Conservation (phyloP, 2,329 filamentous ascomycete genomes). For the Trichoderma sp. region DNA sequence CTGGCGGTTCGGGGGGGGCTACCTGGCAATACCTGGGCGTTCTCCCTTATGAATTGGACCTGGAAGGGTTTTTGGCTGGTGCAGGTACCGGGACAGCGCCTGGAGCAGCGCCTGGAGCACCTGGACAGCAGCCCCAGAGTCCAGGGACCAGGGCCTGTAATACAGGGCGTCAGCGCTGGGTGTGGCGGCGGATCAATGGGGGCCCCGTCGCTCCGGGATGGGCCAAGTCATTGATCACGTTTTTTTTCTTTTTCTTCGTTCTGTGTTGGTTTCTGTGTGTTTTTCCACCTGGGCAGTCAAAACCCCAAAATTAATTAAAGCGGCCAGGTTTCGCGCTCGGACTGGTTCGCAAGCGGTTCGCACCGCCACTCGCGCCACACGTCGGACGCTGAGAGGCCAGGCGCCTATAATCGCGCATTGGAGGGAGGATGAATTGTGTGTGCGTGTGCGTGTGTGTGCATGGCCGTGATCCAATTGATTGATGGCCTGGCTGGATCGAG, state of each 20-base stretch:
- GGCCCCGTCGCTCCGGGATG: constrained; percentile 12
- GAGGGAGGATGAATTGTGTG: background rate
- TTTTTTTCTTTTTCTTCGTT: background rate
- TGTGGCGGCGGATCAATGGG: constrained; percentile 16
- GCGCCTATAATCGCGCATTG: background rate
- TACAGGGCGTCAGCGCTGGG: background rate
- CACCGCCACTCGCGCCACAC: constrained; percentile 16
- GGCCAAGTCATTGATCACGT: constrained; percentile 12
- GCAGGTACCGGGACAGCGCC: background rate
- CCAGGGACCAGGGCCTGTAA: no score
- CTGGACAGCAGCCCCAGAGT: background rate
- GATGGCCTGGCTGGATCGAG: background rate
- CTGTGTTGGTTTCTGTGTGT: background rate
- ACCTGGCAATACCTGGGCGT: no score
- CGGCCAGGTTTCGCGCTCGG: background rate
- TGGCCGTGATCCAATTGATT: background rate
- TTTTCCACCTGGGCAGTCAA: background rate
- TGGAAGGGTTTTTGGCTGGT: background rate
- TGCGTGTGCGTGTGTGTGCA: background rate
- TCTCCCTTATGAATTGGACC: constrained; percentile 11
- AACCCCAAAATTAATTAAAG: background rate
- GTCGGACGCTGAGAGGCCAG: constrained; percentile 8
- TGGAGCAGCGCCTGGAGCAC: background rate
- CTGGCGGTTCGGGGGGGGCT: constrained; percentile 6
- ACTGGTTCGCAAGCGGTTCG: constrained; percentile 13